Percentiles rank a stretch among this genome's conserved stretches.
Conservation (phyloP, 2,329 filamentous ascomycete genomes). For the Leptoxyphium fumago region DNA sequence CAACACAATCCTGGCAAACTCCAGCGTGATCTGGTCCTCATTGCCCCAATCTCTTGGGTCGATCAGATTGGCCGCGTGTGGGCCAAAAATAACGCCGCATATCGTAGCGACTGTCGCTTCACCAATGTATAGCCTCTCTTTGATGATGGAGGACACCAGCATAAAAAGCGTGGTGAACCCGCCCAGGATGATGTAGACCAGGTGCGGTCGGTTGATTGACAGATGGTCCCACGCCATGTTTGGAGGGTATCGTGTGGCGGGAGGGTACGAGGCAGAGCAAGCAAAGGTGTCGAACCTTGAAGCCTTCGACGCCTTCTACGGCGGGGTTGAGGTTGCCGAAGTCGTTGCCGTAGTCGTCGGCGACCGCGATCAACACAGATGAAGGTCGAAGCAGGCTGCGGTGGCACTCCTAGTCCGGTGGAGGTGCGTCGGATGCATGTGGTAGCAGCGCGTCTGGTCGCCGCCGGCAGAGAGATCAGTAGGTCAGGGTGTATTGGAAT, state of each 20-base stretch:
- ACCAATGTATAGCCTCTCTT: constrained; percentile 96
- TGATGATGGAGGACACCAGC: constrained; percentile 94
- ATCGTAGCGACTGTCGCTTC: constrained; percentile 90
- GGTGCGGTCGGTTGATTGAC: constrained; percentile 79
- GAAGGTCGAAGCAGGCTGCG: not conserved
- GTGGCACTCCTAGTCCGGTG: not conserved
- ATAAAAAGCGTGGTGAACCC: constrained; percentile 98
- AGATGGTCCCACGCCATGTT: constrained; percentile 67
- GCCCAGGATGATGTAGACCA: constrained; percentile 97
- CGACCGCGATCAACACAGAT: not conserved
- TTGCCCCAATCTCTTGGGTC: constrained; percentile 65
- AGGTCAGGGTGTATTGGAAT: not conserved
- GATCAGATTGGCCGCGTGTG: constrained; percentile 69
- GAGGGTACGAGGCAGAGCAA: too few relatives aligned
- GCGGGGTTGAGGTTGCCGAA: too few relatives aligned
- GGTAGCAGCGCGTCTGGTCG: constrained; percentile 17
- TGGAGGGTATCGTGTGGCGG: too few relatives aligned
- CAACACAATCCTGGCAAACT: constrained; percentile 77
- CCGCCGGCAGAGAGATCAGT: constrained; percentile 11
- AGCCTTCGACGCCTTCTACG: too few relatives aligned
- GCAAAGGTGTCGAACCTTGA: too few relatives aligned
- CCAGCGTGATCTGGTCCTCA: constrained; percentile 71
- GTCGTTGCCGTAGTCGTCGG: too few relatives aligned
- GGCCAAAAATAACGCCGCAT: constrained; percentile 78
- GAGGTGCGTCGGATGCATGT: constrained; percentile 7